Percentiles rank a stretch among this genome's conserved stretches.
Evolutionary conservation across 2,329 filamentous ascomycete genomes (phyloP).

Genomic region (Aureobasidium leucospermi): DNA sequence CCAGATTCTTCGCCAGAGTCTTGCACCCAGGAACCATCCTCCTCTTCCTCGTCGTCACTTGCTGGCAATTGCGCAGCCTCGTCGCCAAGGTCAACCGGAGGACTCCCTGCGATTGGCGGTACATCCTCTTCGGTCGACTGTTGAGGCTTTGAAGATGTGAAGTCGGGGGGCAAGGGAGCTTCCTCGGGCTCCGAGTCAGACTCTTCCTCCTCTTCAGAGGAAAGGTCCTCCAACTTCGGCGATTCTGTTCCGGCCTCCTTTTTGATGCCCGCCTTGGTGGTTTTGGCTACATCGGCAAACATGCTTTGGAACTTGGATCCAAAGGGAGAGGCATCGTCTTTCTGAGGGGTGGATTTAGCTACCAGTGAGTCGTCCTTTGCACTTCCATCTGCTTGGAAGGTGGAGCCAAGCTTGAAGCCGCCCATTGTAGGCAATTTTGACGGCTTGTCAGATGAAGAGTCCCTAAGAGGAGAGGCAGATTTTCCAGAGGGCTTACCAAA

Average conservation of each 20-base stretch:
- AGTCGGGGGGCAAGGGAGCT: slow-evolving; percentile 32
- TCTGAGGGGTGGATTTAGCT: slow-evolving; percentile 34
- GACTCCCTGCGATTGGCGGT: slow-evolving; percentile 41
- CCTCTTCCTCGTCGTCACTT: slow-evolving; percentile 26
- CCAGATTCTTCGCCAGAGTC: slow-evolving; percentile 31
- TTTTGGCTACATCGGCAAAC: slow-evolving; percentile 24
- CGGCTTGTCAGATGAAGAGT: slow-evolving; percentile 15
- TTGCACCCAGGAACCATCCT: slow-evolving; percentile 24
- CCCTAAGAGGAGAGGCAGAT: slow-evolving; percentile 14
- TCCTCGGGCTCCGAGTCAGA: slow-evolving; percentile 19
- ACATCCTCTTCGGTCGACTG: slow-evolving; percentile 22
- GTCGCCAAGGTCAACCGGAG: slow-evolving; percentile 35
- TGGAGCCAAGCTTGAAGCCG: slow-evolving; percentile 62
- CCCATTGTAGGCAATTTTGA: slow-evolving; percentile 27
- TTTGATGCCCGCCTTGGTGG: slow-evolving; percentile 30
- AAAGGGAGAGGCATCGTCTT: slow-evolving; percentile 25
- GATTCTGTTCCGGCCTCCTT: slow-evolving; percentile 29
- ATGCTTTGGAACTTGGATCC: slow-evolving; percentile 25
- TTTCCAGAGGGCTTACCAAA: slow-evolving; percentile 18
- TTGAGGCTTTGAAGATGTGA: slow-evolving; percentile 24
- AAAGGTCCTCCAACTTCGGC: slow-evolving; percentile 27
- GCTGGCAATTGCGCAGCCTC: slow-evolving; percentile 21
- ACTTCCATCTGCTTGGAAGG: slow-evolving; percentile 58
- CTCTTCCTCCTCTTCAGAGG: slow-evolving; percentile 18
- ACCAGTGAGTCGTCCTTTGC: slow-evolving; percentile 49